Conservation (phyloP, 495 filamentous ascomycete species). For the Aspergillus leporis region DNA sequence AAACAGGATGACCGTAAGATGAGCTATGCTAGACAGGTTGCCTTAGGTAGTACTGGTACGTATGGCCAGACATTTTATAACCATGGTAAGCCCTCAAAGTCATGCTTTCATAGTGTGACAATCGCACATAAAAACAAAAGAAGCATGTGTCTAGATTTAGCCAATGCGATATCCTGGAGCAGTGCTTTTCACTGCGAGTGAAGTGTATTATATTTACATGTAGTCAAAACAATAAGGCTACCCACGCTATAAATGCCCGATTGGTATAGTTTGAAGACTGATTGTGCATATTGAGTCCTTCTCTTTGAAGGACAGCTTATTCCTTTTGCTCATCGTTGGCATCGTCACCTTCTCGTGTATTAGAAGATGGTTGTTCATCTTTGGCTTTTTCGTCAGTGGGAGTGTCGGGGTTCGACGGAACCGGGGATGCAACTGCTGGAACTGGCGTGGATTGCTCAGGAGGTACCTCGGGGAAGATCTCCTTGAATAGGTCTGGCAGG, state of each 20-base stretch:
- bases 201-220: constrained; percentile 20
- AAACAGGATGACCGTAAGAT: no score
- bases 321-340: constrained; percentile 1
- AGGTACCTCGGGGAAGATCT: constrained; percentile 47
- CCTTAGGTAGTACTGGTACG: no score
- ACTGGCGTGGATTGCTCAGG: constrained; percentile 27
- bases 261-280: constrained; percentile 5
- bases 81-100: not conserved
- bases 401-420: constrained; percentile 5
- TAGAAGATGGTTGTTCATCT: constrained; percentile 6
- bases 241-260: constrained; percentile 26
- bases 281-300: not conserved
- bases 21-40: no score
- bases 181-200: not conserved
- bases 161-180: not conserved
- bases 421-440: constrained; percentile 26
- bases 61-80: no score
- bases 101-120: not conserved
- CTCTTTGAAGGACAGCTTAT: not conserved
- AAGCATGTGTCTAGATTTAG: not conserved
- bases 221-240: constrained; percentile 8
- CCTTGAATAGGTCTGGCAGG: constrained; percentile 68
- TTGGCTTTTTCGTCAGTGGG: constrained; percentile 2
- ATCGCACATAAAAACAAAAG: not conserved
- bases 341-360: constrained; percentile 5